Evolutionary conservation across 306 rosid species (phyloP).

Genomic region (Myrica gale): DNA sequence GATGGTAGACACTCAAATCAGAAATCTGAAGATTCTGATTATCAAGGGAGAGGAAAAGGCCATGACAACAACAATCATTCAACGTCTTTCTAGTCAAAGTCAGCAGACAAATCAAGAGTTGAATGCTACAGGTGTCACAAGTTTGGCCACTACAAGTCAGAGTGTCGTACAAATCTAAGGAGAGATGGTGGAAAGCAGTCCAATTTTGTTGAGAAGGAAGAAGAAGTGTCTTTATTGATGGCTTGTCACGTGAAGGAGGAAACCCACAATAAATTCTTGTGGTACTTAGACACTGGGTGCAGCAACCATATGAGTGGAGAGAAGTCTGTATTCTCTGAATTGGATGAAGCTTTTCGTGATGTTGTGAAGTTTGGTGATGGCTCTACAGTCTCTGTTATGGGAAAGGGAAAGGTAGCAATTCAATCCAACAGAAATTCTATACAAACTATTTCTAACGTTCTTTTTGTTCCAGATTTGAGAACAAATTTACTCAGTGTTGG

Average conservation of each 20-base stretch:
- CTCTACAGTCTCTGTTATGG: neutral
- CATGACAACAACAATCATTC: neutral
- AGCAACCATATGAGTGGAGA: conserved; percentile 15
- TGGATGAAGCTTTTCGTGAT: neutral
- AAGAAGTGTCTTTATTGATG: neutral
- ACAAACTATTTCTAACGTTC: neutral
- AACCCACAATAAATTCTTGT: neutral
- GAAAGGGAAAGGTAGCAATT: conserved; percentile 14
- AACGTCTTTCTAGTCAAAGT: neutral
- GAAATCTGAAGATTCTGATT: neutral
- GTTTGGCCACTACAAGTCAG: conserved; percentile 9
- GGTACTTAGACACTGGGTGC: conserved; percentile 4
- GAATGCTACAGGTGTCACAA: conserved; percentile 14
- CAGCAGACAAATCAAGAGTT: conserved; percentile 1
- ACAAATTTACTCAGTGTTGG: neutral
- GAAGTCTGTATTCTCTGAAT: neutral
- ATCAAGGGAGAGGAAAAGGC: conserved; percentile 1
- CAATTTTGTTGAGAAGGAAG: neutral
- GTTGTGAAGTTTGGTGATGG: neutral
- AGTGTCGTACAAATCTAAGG: too few relatives aligned
- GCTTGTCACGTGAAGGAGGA: neutral
- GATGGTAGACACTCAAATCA: neutral
- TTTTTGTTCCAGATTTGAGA: neutral
- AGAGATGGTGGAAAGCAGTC: too few relatives aligned
- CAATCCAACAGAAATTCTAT: neutral